These are phyloP conservation scores for Epichloe coenophiala DNA, from an alignment of 2,329 filamentous ascomycete genomes.

Conservation along the genomic window DNA sequence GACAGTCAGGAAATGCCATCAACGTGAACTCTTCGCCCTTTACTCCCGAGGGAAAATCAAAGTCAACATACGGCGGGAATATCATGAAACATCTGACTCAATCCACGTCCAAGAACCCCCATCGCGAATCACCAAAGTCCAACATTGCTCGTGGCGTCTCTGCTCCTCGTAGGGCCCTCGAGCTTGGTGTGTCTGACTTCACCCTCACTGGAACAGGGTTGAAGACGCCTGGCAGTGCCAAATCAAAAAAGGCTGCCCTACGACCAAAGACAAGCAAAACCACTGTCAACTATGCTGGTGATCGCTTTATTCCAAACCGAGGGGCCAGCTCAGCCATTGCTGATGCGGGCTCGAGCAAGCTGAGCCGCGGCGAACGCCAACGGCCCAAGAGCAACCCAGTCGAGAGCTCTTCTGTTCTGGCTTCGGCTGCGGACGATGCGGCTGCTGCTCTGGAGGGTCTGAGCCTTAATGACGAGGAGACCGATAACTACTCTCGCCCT, in stretches of 20 bases:
- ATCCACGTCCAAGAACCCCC: slow-evolving; percentile 49
- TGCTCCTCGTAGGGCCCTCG: slow-evolving; percentile 70
- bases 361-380: slow-evolving; percentile 56
- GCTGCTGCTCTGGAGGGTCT: slow-evolving; percentile 68
- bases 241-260: slow-evolving; percentile 42
- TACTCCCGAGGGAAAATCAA: slow-evolving; percentile 55
- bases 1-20: slow-evolving; percentile 44
- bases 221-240: slow-evolving; percentile 46
- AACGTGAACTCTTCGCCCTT: slow-evolving; percentile 59
- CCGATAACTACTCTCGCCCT: slow-evolving; percentile 57
- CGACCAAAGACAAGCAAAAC: slow-evolving; percentile 58
- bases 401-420: slow-evolving; percentile 64
- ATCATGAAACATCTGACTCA: slow-evolving; percentile 68
- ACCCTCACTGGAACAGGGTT: slow-evolving; percentile 70
- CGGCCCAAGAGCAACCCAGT: slow-evolving; percentile 56
- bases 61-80: slow-evolving; percentile 71
- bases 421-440: slow-evolving; percentile 68
- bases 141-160: slow-evolving; percentile 70
- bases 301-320: slow-evolving; percentile 94
- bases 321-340: slow-evolving; percentile 77
- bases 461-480: slow-evolving; percentile 57
- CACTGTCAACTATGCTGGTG: slow-evolving; percentile 64
- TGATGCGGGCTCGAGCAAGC: slow-evolving; percentile 71
- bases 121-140: slow-evolving; percentile 86
- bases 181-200: slow-evolving; percentile 88